Evolutionary conservation across 306 rosid species (phyloP).

Genomic region (Carpinus fangiana): DNA sequence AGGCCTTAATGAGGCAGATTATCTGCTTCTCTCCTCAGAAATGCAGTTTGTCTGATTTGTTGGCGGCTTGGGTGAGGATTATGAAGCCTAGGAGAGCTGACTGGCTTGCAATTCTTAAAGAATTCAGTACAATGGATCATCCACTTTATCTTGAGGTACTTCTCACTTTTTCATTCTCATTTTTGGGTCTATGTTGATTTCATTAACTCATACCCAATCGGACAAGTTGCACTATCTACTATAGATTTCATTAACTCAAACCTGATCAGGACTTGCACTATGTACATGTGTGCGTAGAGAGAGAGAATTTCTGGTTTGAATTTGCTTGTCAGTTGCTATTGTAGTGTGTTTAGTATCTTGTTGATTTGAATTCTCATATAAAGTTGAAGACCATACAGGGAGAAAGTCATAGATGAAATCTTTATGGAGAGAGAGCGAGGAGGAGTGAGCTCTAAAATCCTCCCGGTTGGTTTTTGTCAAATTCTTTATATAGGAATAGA

Average conservation of each 20-base stretch:
- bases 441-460: not conserved
- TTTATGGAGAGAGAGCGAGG: not conserved
- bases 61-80: conserved; percentile 66
- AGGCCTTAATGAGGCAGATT: conserved; percentile 77
- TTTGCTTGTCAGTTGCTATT: conserved; percentile 7
- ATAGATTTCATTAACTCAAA: not conserved
- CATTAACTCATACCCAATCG: not conserved
- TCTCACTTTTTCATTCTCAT: conserved; percentile 3
- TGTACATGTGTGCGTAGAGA: not conserved
- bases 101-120: conserved; percentile 82
- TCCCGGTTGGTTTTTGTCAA: not conserved
- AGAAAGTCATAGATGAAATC: not conserved
- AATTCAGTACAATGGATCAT: conserved; percentile 54
- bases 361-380: not conserved
- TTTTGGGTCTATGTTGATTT: not conserved
- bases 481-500: not conserved
- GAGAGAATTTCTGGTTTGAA: not conserved
- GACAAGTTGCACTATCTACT: not conserved
- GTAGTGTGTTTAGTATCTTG: not conserved
- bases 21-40: conserved; percentile 65
- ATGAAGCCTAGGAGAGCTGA: conserved; percentile 88
- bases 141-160: conserved; percentile 74
- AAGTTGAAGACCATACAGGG: not conserved
- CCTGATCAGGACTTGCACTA: not conserved
- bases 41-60: conserved; percentile 50